A percentile compares a stretch with the other conserved stretches of the same genome.
phyloP scores from a whole-genome alignment of 345 rosid genomes.

The Brassica juncea region DNA sequence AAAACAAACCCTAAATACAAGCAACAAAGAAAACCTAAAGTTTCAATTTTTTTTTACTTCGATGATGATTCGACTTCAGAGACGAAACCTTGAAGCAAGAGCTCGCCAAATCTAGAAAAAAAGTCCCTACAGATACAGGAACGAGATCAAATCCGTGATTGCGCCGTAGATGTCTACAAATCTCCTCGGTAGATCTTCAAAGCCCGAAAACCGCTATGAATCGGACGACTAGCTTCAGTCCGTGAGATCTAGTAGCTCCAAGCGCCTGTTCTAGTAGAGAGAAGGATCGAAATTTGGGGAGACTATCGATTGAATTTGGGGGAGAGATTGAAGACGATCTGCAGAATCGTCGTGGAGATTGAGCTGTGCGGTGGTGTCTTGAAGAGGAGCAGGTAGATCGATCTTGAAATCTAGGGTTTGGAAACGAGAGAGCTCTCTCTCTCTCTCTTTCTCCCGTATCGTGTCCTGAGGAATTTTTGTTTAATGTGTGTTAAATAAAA shows the following conservation, averaged over 20 bases:
- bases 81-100: constrained; percentile 21
- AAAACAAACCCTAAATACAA: constrained; percentile 32
- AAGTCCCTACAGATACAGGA: constrained; percentile 3
- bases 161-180: not conserved
- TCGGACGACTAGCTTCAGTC: constrained; percentile 10
- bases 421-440: not conserved
- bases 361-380: constrained; percentile 14
- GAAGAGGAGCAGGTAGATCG: constrained; percentile 24
- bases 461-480: not conserved
- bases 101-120: constrained; percentile 9
- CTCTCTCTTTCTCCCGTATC: not conserved
- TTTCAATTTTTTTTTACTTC: constrained; percentile 31
- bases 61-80: constrained; percentile 38
- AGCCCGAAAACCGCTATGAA: not conserved
- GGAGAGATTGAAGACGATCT: constrained; percentile 7
- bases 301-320: constrained; percentile 11
- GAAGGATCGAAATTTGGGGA: not conserved
- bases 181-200: constrained; percentile 26
- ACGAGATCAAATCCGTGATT: constrained; percentile 17
- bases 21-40: constrained; percentile 6
- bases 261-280: not conserved
- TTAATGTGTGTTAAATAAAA: not conserved
- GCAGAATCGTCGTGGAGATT: not conserved
- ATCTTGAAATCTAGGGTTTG: constrained; percentile 39
- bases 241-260: constrained; percentile 32